Conservation (phyloP, 2,329 filamentous ascomycete species). For the Escovopsis sp. region DNA sequence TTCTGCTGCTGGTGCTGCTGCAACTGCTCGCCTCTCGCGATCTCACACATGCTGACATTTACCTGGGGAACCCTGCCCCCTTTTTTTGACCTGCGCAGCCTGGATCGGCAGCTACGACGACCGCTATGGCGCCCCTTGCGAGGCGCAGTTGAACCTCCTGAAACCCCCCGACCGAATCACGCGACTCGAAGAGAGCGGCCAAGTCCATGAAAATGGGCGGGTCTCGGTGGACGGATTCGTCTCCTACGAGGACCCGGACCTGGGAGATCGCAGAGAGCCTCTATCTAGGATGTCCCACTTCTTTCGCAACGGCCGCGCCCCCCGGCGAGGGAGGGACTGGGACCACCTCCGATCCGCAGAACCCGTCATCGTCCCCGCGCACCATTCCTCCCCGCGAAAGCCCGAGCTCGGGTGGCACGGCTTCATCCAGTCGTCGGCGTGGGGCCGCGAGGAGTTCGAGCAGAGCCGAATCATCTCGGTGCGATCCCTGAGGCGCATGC, state of each 20-base stretch:
- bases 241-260: constrained; percentile 22
- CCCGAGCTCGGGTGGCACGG: constrained; percentile 33
- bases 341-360: constrained; percentile 43
- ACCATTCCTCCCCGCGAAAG: constrained; percentile 24
- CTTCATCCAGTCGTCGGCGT: constrained; percentile 38
- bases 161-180: constrained; percentile 23
- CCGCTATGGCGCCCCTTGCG: constrained; percentile 20
- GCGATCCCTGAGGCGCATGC: constrained; percentile 28
- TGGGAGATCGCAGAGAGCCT: constrained; percentile 18
- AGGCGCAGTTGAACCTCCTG: constrained; percentile 24
- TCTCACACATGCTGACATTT: constrained; percentile 1
- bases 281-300: constrained; percentile 28
- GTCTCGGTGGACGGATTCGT: constrained; percentile 34
- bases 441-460: constrained; percentile 31
- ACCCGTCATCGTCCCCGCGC: constrained; percentile 40
- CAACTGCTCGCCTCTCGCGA: too few species aligned
- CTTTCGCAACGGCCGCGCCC: constrained; percentile 31
- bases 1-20: too few species aligned
- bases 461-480: constrained; percentile 32
- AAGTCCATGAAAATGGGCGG: constrained; percentile 24
- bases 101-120: constrained; percentile 35
- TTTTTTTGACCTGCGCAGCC: constrained; percentile 15
- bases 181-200: constrained; percentile 26
- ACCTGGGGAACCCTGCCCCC: not conserved
- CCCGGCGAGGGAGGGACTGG: constrained; percentile 36